Conservation (phyloP, 202 grass and related monocot genomes). For the Digitaria exilis region DNA sequence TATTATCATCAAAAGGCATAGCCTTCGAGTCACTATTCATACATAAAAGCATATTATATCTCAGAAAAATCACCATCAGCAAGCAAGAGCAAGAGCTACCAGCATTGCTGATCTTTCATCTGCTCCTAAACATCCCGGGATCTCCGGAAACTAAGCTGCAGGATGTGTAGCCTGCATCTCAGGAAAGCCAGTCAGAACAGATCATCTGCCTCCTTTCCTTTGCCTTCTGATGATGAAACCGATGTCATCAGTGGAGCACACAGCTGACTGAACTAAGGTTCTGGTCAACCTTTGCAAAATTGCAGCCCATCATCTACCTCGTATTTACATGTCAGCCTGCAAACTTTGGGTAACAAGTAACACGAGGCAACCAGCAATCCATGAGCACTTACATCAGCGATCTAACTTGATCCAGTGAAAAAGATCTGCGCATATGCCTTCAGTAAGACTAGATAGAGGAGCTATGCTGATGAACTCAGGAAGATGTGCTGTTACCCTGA, state of each 20-base stretch:
- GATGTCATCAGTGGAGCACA: neutral
- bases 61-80: slow-evolving; percentile 40
- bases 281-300: slow-evolving; percentile 10
- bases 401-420: neutral
- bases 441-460: slow-evolving; percentile 28
- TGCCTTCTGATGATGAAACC: slow-evolving; percentile 7
- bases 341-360: slow-evolving; percentile 43
- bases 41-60: slow-evolving; percentile 56
- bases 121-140: slow-evolving; percentile 9
- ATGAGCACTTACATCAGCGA: slow-evolving; percentile 36
- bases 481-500: slow-evolving; percentile 41
- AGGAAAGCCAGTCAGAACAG: slow-evolving; percentile 1
- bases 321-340: slow-evolving; percentile 51
- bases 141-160: slow-evolving; percentile 20
- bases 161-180: slow-evolving; percentile 3
- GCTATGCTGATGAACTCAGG: slow-evolving; percentile 7
- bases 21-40: slow-evolving; percentile 35
- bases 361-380: slow-evolving; percentile 19
- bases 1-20: slow-evolving; percentile 30
- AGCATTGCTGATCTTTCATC: slow-evolving; percentile 13
- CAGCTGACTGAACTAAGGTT: slow-evolving; percentile 4
- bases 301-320: slow-evolving; percentile 22
- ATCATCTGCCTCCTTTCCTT: slow-evolving; percentile 27
- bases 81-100: slow-evolving; percentile 26
- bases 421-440: slow-evolving; percentile 13